Evolutionary conservation across 306 rosid genomes (phyloP), one percentile per base, ranked within the genome.

Genomic region (Cucurbita ficifolia): DNA sequence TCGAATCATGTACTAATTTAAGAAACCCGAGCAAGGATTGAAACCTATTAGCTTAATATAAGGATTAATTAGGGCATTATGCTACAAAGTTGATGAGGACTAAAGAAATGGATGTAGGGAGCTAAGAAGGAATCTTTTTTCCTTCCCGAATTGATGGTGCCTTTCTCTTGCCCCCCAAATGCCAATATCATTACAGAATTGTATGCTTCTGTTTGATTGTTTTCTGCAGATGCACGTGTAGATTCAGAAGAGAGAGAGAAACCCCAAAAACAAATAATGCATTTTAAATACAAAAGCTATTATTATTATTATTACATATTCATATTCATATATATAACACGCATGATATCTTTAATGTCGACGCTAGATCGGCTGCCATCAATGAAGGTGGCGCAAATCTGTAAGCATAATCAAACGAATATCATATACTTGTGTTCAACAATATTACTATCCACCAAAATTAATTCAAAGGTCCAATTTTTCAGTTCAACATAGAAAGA

Each of bases 171-270:
- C n/a, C 71, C 53, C 54, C 8, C 53, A 43, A 67, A 67, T 67
- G 72, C 39, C 72, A 67, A 43, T 67, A 19, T 67, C 50, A 42
- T 67, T 63, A 63, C 72, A 67, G 18, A 67, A 67, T 43, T 42
- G 54, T 67, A 45, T 67, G 72, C 7, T 67, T 43, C 38, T 45
- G 38, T 67, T 67, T 67, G 72, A 67, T 52, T 67, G 36, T 21
- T 67, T 21, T 16, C 72, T 67, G 38, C 21, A 33, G 19, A 11
- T 19, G 72, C 72, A 67, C 72, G 72, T 67, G 72, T 10, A 46
- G 51, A 43, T 2, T 46, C 51, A 46, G 51, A 10, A 46, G 51
- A 10, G 12, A 16, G 12, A 16, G 1, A 61, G 0, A 16, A 17
- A 55, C 2, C 11, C 5, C 6, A 19, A 65, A 65, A 5, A 21